Conservation (phyloP, 805 yeast genomes). For the Saturnispora zaruensis region DNA sequence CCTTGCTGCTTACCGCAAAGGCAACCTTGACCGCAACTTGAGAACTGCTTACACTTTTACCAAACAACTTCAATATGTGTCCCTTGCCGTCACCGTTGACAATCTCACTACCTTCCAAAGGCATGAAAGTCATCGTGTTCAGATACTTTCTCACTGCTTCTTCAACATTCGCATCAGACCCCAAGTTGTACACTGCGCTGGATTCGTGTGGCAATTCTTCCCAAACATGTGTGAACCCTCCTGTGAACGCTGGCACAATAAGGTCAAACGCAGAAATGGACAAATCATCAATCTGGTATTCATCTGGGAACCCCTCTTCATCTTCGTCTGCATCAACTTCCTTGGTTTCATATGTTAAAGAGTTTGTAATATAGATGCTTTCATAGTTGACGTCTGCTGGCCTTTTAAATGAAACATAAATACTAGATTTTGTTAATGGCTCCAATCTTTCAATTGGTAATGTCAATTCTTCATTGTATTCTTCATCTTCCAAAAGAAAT, state of each 20-base stretch:
- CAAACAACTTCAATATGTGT: conserved; percentile 75
- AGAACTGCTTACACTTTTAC: conserved; percentile 56
- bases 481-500: conserved; percentile 42
- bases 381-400: conserved; percentile 32
- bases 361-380: conserved; percentile 46
- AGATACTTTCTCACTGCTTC: conserved; percentile 52
- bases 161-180: conserved; percentile 33
- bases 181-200: conserved; percentile 59
- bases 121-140: conserved; percentile 49
- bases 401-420: conserved; percentile 68
- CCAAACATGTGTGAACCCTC: conserved; percentile 64
- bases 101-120: conserved; percentile 65
- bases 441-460: conserved; percentile 63
- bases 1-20: conserved; percentile 41
- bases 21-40: conserved; percentile 44
- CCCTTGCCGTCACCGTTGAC: conserved; percentile 46
- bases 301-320: conserved; percentile 86
- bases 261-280: conserved; percentile 74
- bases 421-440: conserved; percentile 64
- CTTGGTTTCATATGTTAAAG: conserved; percentile 63
- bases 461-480: conserved; percentile 58
- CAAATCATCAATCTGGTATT: conserved; percentile 81
- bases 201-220: conserved; percentile 62
- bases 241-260: conserved; percentile 65
- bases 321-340: conserved; percentile 68